These are phyloP conservation scores for Microthyrium microscopicum DNA, from an alignment of 2,329 filamentous ascomycete genomes.

Conservation along the genomic window DNA sequence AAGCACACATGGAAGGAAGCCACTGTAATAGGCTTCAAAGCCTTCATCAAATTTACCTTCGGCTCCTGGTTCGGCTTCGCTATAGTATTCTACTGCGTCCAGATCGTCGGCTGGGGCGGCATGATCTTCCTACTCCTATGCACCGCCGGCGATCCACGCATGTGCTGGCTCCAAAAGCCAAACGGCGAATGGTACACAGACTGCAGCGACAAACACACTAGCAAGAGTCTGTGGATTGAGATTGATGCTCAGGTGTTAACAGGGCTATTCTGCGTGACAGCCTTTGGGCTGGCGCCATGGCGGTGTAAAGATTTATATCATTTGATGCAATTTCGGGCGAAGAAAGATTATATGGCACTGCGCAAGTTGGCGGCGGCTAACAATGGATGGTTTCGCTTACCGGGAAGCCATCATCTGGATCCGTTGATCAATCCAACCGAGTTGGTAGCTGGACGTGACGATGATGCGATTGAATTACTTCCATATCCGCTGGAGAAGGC, in stretches of 20 bases:
- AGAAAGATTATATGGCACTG: slow-evolving; percentile 36
- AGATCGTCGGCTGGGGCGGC: slow-evolving; percentile 75
- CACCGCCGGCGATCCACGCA: slow-evolving; percentile 54
- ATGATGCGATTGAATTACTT: slow-evolving; percentile 31
- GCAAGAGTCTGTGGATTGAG: slow-evolving; percentile 73
- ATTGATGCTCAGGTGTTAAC: slow-evolving; percentile 71
- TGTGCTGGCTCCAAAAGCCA: slow-evolving; percentile 54
- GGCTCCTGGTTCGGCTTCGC: slow-evolving; percentile 72
- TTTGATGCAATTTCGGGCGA: slow-evolving; percentile 46
- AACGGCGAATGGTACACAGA: no score
- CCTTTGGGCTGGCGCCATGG: slow-evolving; percentile 73
- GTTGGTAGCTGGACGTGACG: slow-evolving; percentile 14
- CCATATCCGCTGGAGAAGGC: slow-evolving; percentile 49
- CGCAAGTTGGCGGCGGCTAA: slow-evolving; percentile 59
- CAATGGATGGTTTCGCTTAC: slow-evolving; percentile 56
- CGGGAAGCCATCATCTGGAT: slow-evolving; percentile 45
- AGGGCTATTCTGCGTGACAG: slow-evolving; percentile 72
- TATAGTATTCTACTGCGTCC: slow-evolving; percentile 62
- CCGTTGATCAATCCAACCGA: slow-evolving; percentile 22
- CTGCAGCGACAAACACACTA: slow-evolving; percentile 58
- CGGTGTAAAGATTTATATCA: slow-evolving; percentile 66
- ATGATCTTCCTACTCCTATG: slow-evolving; percentile 79
- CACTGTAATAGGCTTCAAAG: slow-evolving; percentile 37
- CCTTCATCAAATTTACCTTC: slow-evolving; percentile 54
- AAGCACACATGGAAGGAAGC: slow-evolving; percentile 39